Percentiles rank a stretch among this genome's conserved stretches.
Evolutionary conservation across 208 protist species (phyloP).

Genomic region (Acanthamoeba triangularis): DNA sequence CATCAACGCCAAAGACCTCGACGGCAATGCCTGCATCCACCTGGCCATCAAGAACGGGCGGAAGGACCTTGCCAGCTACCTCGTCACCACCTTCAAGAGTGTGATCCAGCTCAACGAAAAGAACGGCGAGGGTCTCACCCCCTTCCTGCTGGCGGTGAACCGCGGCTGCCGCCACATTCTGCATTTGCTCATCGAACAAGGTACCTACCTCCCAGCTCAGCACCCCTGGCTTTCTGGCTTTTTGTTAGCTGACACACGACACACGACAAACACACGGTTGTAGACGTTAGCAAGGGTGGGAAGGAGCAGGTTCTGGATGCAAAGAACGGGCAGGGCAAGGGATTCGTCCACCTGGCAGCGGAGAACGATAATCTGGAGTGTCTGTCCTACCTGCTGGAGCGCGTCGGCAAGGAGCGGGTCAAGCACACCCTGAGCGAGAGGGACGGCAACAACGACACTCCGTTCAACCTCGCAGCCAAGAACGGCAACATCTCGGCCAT

Average conservation of each 20-base stretch:
- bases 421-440: not conserved
- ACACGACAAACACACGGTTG: not conserved
- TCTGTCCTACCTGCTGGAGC: conserved; percentile 15
- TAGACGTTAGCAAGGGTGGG: conserved; percentile 28
- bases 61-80: not conserved
- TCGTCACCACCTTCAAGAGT: not conserved
- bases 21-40: conserved; percentile 30
- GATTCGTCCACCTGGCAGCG: conserved; percentile 27
- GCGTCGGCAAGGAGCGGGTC: not conserved
- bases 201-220: not conserved
- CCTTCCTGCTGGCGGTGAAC: conserved; percentile 13
- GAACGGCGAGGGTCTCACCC: conserved; percentile 2
- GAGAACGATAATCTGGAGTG: conserved; percentile 13
- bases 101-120: conserved; percentile 23
- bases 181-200: not conserved
- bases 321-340: not conserved
- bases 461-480: conserved; percentile 40
- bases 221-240: not conserved
- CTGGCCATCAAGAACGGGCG: conserved; percentile 4
- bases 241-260: not conserved
- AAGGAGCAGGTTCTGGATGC: conserved; percentile 31
- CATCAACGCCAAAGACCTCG: conserved; percentile 19
- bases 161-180: not conserved
- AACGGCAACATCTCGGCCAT: conserved; percentile 27
- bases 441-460: conserved; percentile 22